Evolutionary conservation across 176 grass and related monocot genomes (phyloP).

Genomic region (Bonia amplexicaulis): DNA sequence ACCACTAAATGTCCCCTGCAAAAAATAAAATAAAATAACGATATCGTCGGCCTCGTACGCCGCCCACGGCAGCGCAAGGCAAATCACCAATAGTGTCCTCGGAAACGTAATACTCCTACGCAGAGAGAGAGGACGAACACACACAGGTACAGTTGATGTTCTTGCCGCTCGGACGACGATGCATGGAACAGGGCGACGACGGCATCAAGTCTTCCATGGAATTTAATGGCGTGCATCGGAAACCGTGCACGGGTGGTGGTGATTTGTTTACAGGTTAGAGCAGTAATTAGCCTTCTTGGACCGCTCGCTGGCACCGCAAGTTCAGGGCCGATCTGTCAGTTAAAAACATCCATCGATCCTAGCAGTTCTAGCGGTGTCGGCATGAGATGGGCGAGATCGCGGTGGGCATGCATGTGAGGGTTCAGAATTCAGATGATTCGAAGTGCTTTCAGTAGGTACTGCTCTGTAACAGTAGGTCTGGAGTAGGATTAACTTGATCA

Average conservation of each 20-base stretch:
- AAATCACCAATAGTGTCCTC: slow-evolving; percentile 24
- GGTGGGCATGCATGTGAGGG: slow-evolving; percentile 18
- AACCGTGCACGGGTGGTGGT: not conserved
- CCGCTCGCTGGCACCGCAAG: slow-evolving; percentile 31
- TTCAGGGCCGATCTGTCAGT: slow-evolving; percentile 37
- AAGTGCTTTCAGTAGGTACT: slow-evolving; percentile 7
- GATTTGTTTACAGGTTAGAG: not conserved
- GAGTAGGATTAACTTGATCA: not conserved
- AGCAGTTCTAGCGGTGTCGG: too few species aligned
- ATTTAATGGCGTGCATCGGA: slow-evolving; percentile 38
- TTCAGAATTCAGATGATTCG: slow-evolving; percentile 32
- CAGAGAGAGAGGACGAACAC: not conserved
- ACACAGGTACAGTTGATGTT: not conserved
- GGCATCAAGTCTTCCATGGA: slow-evolving; percentile 4
- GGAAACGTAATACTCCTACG: slow-evolving; percentile 1
- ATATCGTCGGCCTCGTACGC: not conserved
- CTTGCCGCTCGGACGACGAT: not conserved
- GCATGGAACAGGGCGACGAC: slow-evolving; percentile 1
- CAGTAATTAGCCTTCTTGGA: slow-evolving; percentile 1
- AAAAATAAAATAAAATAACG: not conserved
- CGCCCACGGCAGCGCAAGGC: not conserved
- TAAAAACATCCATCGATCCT: not conserved
- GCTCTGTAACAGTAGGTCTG: not conserved
- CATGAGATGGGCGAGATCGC: not conserved
- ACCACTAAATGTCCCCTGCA: not conserved